Conservation (phyloP, 495 filamentous ascomycete species). For the Aspergillus ostianus region DNA sequence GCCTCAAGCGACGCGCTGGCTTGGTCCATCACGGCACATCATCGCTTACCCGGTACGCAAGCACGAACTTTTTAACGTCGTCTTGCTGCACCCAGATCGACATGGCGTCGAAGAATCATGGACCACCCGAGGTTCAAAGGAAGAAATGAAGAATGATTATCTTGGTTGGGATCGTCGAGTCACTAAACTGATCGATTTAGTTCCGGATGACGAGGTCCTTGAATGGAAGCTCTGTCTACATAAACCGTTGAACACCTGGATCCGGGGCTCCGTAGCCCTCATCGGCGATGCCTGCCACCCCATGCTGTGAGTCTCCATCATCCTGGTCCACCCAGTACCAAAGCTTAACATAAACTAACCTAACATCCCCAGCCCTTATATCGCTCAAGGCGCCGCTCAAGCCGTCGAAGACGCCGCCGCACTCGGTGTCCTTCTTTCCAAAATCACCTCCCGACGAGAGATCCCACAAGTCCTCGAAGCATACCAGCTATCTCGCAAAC, state of each 20-base stretch:
- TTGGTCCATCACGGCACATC: slow-evolving; percentile 45
- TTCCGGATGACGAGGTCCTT: slow-evolving; percentile 51
- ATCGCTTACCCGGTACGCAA: slow-evolving; percentile 45
- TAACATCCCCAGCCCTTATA: slow-evolving; percentile 30
- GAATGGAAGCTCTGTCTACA: slow-evolving; percentile 67
- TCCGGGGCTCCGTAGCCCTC: slow-evolving; percentile 55
- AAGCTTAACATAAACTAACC: background rate
- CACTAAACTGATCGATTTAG: slow-evolving; percentile 36
- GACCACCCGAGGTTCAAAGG: slow-evolving; percentile 43
- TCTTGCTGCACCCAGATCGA: slow-evolving; percentile 40
- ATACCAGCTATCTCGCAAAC: slow-evolving; percentile 50
- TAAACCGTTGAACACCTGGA: slow-evolving; percentile 55
- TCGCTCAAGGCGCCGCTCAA: slow-evolving; percentile 53
- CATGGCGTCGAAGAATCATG: slow-evolving; percentile 41
- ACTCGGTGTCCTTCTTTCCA: slow-evolving; percentile 45
- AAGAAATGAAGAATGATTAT: slow-evolving; percentile 42
- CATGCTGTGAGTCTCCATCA: slow-evolving; percentile 44
- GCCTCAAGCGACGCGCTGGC: slow-evolving; percentile 41
- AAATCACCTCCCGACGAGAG: slow-evolving; percentile 36
- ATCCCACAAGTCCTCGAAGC: slow-evolving; percentile 41
- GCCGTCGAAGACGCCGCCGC: slow-evolving; percentile 57
- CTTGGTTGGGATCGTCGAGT: slow-evolving; percentile 36
- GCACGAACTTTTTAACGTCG: slow-evolving; percentile 44
- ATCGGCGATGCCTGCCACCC: slow-evolving; percentile 71
- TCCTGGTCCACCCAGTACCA: background rate